Evolutionary conservation across 257 asterid genomes (phyloP), one percentile per base, ranked within the genome.

Genomic region (Nicotiana paniculata): DNA sequence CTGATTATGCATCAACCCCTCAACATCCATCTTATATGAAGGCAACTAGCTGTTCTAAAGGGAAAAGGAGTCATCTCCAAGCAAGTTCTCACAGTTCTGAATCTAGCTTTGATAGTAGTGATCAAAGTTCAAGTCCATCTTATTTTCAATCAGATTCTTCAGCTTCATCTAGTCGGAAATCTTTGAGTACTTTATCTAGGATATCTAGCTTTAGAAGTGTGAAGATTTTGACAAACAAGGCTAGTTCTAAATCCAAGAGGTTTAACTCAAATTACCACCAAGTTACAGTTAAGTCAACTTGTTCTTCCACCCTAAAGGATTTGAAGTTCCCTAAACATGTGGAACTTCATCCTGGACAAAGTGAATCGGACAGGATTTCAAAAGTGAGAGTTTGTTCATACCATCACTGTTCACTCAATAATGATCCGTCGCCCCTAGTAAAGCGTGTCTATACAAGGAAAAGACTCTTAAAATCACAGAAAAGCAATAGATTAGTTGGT

Each of bases 81-180:
- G 64, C 46, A 80, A 80, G 82, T 80, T 32, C 12, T 61, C 39
- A 62, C 17, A 39, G 57, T 35, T 64, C 82, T 30, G 81, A 28
- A 62, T 62, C 75, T 79, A 61, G 61, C 26, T 77, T 53, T 77
- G 66, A 53, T 28, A 51, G 9, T 48, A 75, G 59, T 75, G 91
- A 83, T 80, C 81, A 72, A 59, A 81, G 80, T 54, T 53, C 58
- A 53, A 83, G 84, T 81, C 62, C 86, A 6, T 32, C 18, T 68
- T 48, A 68, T 68, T 68, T 48, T 33, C 77, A 35, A 46, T 46
- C 54, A 11, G 77, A 68, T 12, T 32, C 15, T 32, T 32, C n/a
- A 33, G 51, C 51, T 32, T 32, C n/a, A 33, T 54, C 51, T 51
- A 32, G 55, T 75, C 35, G 9, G 33, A 74, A 46, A 74, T 74